Evolutionary conservation across 2,329 filamentous ascomycete species (phyloP).

Genomic region (Calycina herbarum): DNA sequence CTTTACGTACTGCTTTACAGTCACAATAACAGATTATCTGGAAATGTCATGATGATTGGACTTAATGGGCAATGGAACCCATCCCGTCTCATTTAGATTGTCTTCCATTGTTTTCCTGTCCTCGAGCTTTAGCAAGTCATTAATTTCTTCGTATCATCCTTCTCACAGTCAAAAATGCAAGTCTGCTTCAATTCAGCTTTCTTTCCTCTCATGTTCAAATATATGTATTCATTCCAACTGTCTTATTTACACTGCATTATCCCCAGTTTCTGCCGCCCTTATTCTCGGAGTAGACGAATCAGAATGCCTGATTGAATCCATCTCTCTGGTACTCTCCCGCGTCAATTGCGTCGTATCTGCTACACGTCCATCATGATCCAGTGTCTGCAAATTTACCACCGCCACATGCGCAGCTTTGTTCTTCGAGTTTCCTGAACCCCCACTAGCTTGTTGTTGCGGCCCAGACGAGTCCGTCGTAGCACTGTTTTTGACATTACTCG

Average conservation of each 20-base stretch:
- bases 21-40: too few species aligned
- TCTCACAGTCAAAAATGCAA: too few species aligned
- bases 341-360: conserved; percentile 7
- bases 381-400: neutral
- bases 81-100: too few species aligned
- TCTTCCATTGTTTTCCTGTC: too few species aligned
- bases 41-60: too few species aligned
- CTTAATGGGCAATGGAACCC: too few species aligned
- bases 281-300: neutral
- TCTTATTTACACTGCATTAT: neutral
- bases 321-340: neutral
- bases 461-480: neutral
- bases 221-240: neutral
- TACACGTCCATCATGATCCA: neutral
- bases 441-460: neutral
- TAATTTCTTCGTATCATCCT: too few species aligned
- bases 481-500: neutral
- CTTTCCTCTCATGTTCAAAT: neutral
- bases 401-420: neutral
- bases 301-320: neutral
- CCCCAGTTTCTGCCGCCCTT: neutral
- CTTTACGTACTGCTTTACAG: too few species aligned
- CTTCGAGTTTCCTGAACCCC: neutral
- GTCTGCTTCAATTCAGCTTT: neutral
- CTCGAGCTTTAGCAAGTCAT: too few species aligned